Percentiles rank a stretch among this genome's conserved stretches.
These are phyloP conservation scores for Candida takata DNA, from an alignment of 805 yeast genomes.

Conservation along the genomic window DNA sequence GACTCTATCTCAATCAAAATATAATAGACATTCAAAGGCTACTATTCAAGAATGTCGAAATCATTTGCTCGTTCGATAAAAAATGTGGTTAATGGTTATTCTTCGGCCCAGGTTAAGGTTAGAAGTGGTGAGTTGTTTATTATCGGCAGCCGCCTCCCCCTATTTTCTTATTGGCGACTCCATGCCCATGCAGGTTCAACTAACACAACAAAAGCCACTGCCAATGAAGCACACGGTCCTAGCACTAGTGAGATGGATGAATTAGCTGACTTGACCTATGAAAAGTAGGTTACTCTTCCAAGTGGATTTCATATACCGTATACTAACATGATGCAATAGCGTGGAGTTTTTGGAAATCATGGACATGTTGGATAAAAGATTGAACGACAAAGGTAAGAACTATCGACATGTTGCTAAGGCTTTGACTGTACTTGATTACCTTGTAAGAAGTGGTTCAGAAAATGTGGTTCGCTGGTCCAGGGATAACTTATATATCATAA, in stretches of 20 bases:
- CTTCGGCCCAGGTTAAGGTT: slow-evolving; percentile 77
- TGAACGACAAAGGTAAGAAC: slow-evolving; percentile 93
- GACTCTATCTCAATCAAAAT: too few relatives aligned
- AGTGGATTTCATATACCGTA: neutral
- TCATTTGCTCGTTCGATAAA: slow-evolving; percentile 75
- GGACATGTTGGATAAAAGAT: slow-evolving; percentile 89
- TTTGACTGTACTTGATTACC: slow-evolving; percentile 78
- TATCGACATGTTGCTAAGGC: slow-evolving; percentile 97
- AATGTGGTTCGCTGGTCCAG: slow-evolving; percentile 88
- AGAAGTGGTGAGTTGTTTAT: slow-evolving; percentile 42
- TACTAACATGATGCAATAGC: slow-evolving; percentile 16
- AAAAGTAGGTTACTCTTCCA: slow-evolving; percentile 25
- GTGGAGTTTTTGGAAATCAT: slow-evolving; percentile 80
- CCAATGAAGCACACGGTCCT: slow-evolving; percentile 86
- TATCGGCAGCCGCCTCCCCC: neutral
- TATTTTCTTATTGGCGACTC: neutral
- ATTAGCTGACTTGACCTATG: slow-evolving; percentile 66
- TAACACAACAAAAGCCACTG: slow-evolving; percentile 47
- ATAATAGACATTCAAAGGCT: too few relatives aligned
- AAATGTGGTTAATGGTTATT: slow-evolving; percentile 73
- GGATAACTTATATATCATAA: slow-evolving; percentile 80
- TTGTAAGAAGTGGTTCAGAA: slow-evolving; percentile 80
- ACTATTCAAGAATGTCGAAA: slow-evolving; percentile 56
- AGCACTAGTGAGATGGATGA: slow-evolving; percentile 76
- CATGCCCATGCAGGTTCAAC: neutral